Base-by-base conservation (phyloP, 306 rosid species). In the Luffa acutangula region DNA sequence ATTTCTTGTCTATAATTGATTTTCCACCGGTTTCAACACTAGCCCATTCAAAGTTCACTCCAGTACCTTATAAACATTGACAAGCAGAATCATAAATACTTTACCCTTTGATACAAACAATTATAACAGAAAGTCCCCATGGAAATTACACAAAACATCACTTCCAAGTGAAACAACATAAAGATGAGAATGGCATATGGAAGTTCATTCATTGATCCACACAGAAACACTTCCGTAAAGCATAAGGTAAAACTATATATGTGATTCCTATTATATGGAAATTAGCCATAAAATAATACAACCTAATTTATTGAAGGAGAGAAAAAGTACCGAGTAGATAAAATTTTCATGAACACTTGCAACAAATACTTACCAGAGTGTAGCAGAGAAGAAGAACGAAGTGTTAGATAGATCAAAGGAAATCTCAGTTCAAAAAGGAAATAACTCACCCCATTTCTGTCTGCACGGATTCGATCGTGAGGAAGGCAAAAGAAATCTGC, bases 401-500 rank as follows among this genome's bases (percentile, higher is more conserved):
- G 51, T 18, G 33, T 25, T 15, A 2, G 64, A 8, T 36, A 52
- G 4, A 14, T 34, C 48, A 52, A 34, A 33, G 31, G 13, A 34
- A 74, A 31, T 4, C 20, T 12, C 60, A 49, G 58, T 36, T 51
- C 15, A 14, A 31, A 72, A 49, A 17, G 31, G 45, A 8, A 75
- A 52, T 34, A 75, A 85, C 94, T 81, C 84, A 95, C 98, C 43
- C 81, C 94, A 76, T 79, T 88, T 83, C 85, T 90, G 60, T 92
- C 91, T 80, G 71, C 82, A 74, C 0, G 75, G 21, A 0, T 76
- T 41, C 82, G 77, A 73, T 67, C 90, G 60, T 9, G 14, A 53
- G 88, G 87, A 83, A 83, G 65, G 82, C 84, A 84, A 85, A 95
- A 95, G 89, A 95, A 95, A 84, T 95, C 97, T 63, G 97, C 97